These are phyloP conservation scores for Adansonia gregorii DNA, from an alignment of 441 rosid species.

Conservation along the genomic window DNA sequence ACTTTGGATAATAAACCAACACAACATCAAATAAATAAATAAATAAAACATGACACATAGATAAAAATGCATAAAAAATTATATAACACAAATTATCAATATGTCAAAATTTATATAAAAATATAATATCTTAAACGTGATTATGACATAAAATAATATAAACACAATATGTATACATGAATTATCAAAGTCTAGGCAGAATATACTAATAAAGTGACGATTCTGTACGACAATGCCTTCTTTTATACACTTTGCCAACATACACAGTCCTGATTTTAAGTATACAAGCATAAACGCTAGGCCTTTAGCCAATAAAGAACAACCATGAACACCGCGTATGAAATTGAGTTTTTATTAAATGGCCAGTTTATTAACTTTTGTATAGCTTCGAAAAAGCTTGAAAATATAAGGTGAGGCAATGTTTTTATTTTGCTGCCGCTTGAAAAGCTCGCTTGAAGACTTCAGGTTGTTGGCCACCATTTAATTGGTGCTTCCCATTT, in stretches of 20 bases:
- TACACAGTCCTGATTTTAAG: not conserved
- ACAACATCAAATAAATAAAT: not conserved
- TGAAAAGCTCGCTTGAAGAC: conserved; percentile 70
- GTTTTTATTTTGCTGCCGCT: conserved; percentile 42
- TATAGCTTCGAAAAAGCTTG: not conserved
- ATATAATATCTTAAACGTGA: not conserved
- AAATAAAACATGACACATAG: too few relatives aligned
- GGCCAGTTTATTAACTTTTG: not conserved
- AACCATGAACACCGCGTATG: not conserved
- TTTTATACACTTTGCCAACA: not conserved
- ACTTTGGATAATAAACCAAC: too few relatives aligned
- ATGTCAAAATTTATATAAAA: too few relatives aligned
- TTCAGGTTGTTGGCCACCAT: conserved; percentile 84
- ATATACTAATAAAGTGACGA: not conserved
- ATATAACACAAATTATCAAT: not conserved
- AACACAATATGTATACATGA: not conserved
- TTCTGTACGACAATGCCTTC: not conserved
- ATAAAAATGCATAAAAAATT: too few relatives aligned
- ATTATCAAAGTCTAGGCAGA: not conserved
- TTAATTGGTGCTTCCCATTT: conserved; percentile 67
- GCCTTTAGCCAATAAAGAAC: not conserved
- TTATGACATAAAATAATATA: not conserved
- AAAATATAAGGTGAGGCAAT: not conserved
- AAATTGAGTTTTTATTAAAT: conserved; percentile 1
- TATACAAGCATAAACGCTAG: not conserved